Base-by-base conservation (phyloP, 495 filamentous ascomycete genomes). In the Bacidia rubella region DNA sequence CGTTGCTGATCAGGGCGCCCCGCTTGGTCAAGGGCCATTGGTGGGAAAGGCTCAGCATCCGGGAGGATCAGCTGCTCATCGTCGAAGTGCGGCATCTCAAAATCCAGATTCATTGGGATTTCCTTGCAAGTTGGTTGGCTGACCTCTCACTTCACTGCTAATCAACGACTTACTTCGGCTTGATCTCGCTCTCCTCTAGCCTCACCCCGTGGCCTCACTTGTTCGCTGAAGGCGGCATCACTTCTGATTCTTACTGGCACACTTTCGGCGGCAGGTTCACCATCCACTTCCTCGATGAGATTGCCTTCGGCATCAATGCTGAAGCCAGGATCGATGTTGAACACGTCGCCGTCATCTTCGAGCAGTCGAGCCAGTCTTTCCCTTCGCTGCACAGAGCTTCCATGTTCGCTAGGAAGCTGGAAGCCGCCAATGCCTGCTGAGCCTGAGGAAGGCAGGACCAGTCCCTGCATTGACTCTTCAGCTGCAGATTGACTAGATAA, bases 261-360 rank as follows among this genome's bases (percentile, higher is more conserved):
- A 24, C 46, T 42, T 44, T 52, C 50, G 51, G 21, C 29, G 47
- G 26, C 23, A 56, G 50, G 42, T 35, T 38, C 26, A 26, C 53
- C 29, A 41, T 27, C 38, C 26, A 23, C 54, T 43, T 42, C 59
- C 35, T 74, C 71, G 12, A 68, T 55, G 35, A 85, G 65, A 60
- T 81, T 79, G 0, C 82, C 83, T 41, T 84, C 71, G 38, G 74
- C 75, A 55, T 83, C 79, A 53, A 86, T 79, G 22, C 70, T 73
- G 57, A 85, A 83, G 49, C 79, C 82, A 26, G 74, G 72, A 22
- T 84, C 76, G n/a, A 79, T 68, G 5, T 79, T 64, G 25, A 77
- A 66, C 17, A 70, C 71, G 22, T 70, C 67, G 44, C 78, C 73
- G 35, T 57, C 63, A 11, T 77, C 71, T 17, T 58, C 59, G n/a